Conservation (phyloP, 2,329 filamentous ascomycete species). For the Aureobasidium sp. region DNA sequence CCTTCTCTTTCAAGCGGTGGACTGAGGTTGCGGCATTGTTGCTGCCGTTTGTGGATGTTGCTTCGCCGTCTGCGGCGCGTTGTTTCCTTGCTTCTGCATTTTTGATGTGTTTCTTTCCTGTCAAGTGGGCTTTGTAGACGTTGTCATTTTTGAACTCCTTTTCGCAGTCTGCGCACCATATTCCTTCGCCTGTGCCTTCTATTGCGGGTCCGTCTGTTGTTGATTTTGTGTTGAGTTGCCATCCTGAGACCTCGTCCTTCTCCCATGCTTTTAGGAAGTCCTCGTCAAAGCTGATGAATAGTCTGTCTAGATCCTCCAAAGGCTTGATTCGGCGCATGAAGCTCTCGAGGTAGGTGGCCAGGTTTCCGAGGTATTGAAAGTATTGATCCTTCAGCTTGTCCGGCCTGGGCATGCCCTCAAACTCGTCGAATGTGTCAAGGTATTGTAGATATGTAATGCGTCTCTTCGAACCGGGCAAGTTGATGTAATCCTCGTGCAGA, state of each 20-base stretch:
- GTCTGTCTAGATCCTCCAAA: conserved; percentile 73
- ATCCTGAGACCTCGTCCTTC: conserved; percentile 68
- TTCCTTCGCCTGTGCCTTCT: conserved; percentile 55
- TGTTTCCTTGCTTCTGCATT: conserved; percentile 59
- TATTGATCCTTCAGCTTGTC: conserved; percentile 92
- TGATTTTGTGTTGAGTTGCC: conserved; percentile 43
- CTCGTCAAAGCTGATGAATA: conserved; percentile 66
- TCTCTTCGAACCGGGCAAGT: conserved; percentile 71
- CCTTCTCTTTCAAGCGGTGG: conserved; percentile 69
- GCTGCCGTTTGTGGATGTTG: conserved; percentile 16
- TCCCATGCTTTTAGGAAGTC: conserved; percentile 83
- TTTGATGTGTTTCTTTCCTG: conserved; percentile 86
- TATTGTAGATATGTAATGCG: conserved; percentile 87
- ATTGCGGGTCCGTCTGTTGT: conserved; percentile 33
- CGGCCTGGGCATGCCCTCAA: conserved; percentile 65
- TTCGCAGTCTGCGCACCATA: conserved; percentile 87
- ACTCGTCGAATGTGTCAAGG: conserved; percentile 82
- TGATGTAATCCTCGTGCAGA: conserved; percentile 81
- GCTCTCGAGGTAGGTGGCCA: conserved; percentile 75
- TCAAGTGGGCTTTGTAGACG: conserved; percentile 82
- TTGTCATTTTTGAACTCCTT: conserved; percentile 95
- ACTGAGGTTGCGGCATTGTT: conserved; percentile 14
- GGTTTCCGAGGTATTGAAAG: conserved; percentile 74
- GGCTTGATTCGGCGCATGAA: conserved; percentile 82
- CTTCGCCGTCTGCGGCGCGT: conserved; percentile 21